phyloP scores from a whole-genome alignment of 768 basidiomycete genomes.

The Trametes elegans region DNA sequence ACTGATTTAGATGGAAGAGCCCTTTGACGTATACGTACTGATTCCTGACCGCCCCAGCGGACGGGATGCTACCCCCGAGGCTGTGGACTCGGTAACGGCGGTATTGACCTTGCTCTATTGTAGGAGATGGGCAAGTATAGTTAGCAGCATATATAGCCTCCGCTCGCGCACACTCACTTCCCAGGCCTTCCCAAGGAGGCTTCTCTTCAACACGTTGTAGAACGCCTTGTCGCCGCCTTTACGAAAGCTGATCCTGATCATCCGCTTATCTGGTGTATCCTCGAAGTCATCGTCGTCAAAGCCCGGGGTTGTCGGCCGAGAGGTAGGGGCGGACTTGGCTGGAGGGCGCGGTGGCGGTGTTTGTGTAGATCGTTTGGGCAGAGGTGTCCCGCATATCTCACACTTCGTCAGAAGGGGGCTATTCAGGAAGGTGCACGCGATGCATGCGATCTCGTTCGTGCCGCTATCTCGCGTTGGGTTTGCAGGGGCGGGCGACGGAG shows the following conservation, averaged over 20 bases:
- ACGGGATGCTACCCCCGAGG: neutral
- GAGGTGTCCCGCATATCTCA: constrained; percentile 80
- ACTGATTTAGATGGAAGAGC: too few species aligned
- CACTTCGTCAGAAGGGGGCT: constrained; percentile 68
- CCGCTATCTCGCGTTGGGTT: neutral
- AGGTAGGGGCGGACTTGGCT: constrained; percentile 62
- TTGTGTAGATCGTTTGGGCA: constrained; percentile 39
- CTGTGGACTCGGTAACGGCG: neutral
- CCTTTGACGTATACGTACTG: constrained; percentile 38
- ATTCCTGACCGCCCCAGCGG: constrained; percentile 44
- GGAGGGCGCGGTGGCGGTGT: constrained; percentile 23
- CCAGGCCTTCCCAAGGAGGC: constrained; percentile 74
- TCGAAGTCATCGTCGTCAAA: constrained; percentile 37
- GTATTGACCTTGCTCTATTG: constrained; percentile 32
- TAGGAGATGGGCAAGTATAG: neutral
- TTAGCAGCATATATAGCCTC: constrained; percentile 28
- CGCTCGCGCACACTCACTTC: too few species aligned
- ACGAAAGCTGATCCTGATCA: constrained; percentile 86
- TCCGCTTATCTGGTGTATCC: constrained; percentile 36
- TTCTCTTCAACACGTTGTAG: constrained; percentile 73
- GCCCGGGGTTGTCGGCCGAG: constrained; percentile 53
- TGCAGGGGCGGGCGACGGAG: constrained; percentile 31
- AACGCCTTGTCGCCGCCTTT: constrained; percentile 86
- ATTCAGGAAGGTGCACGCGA: constrained; percentile 92
- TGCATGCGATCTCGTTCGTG: constrained; percentile 56